Base-by-base conservation (phyloP, 352 stramenopile genomes). In the Phytophthora brassicae region DNA sequence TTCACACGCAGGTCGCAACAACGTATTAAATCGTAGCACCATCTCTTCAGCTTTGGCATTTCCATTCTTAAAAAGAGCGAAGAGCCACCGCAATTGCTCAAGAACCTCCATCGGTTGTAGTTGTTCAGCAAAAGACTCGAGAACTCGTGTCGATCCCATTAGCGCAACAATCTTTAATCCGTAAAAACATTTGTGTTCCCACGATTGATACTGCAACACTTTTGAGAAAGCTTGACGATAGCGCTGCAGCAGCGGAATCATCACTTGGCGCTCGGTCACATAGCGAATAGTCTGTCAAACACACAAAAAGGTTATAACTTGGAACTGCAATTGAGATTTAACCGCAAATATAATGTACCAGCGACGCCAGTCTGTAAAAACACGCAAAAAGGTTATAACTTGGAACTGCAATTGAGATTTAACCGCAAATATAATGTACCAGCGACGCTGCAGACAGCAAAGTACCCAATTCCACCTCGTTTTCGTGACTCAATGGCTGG, bases 391-490 rank as follows among this genome's bases (percentile, higher is more conserved):
- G n/a, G n/a, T n/a, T n/a, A n/a, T n/a, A n/a, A n/a, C n/a, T n/a
- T n/a, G n/a, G n/a, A n/a, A n/a, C n/a, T n/a, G n/a, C n/a, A n/a
- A n/a, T n/a, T n/a, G n/a, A n/a, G n/a, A n/a, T n/a, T n/a, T n/a
- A n/a, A n/a, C n/a, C n/a, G n/a, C n/a, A n/a, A n/a, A n/a, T n/a
- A n/a, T n/a, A n/a, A n/a, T 49, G 17, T 52, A 88, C 79, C 57
- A 88, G 47, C 17, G 79, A 87, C 23, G 79, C 75, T 28, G 79
- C 77, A 16, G 84, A 89, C 59, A 92, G 61, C 17, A 93, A 53
- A 41, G 81, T 82, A 36, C 84, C 84, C 4, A 93, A 60, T 56
- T 93, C 80, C 26, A 90, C 59, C 61, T 93, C 84, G 17, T 90
- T 16, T 13, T 87, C 68, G 19, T 88, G 59, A n/a, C 12, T 48